phyloP scores from a whole-genome alignment of 2,329 filamentous ascomycete genomes.

The Zasmidium citrigriseum region DNA sequence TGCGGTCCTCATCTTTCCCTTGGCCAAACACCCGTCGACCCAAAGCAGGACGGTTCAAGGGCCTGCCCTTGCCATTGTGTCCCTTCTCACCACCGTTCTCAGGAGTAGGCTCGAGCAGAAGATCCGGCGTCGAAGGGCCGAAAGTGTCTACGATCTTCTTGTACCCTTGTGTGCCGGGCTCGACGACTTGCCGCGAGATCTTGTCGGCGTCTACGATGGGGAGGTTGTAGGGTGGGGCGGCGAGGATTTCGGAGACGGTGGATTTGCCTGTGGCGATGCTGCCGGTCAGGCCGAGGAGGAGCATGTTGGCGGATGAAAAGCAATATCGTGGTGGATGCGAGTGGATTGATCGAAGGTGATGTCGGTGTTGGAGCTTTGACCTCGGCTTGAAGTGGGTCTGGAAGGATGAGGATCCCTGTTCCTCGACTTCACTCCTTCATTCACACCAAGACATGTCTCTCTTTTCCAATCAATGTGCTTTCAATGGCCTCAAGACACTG shows the following conservation, averaged over 20 bases:
- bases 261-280: constrained; percentile 98
- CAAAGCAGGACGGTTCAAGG: constrained; percentile 82
- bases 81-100: constrained; percentile 51
- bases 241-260: constrained; percentile 83
- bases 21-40: constrained; percentile 85
- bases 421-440: too few relatives aligned
- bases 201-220: constrained; percentile 94
- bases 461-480: too few relatives aligned
- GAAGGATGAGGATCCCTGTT: too few relatives aligned
- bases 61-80: constrained; percentile 63
- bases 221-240: constrained; percentile 76
- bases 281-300: constrained; percentile 92
- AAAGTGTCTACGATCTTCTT: constrained; percentile 80
- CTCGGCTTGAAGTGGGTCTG: too few relatives aligned
- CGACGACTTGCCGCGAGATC: constrained; percentile 88
- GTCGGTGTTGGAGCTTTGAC: not conserved
- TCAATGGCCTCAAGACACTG: too few relatives aligned
- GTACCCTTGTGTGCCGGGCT: constrained; percentile 86
- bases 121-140: constrained; percentile 76
- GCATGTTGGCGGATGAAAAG: constrained; percentile 60
- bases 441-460: too few relatives aligned
- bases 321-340: not conserved
- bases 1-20: constrained; percentile 71
- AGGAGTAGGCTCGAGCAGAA: constrained; percentile 65
- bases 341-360: not conserved